A percentile compares a stretch with the other conserved stretches of the same genome.
Evolutionary conservation across 129 eudicot species (phyloP).

Genomic region (Flaveria linearis): DNA sequence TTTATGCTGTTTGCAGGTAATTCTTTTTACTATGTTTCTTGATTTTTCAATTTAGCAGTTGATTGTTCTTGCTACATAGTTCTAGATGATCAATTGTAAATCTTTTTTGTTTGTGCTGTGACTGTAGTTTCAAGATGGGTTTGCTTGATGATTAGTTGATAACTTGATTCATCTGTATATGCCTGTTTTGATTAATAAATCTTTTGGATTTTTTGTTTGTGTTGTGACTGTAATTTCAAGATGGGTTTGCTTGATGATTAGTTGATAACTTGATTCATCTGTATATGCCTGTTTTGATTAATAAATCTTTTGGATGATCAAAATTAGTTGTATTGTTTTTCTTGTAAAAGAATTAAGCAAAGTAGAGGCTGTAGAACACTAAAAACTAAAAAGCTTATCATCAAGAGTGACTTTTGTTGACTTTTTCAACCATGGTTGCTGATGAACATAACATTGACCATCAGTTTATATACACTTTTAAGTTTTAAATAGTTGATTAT

Average conservation of each 20-base stretch:
- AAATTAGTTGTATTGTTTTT: neutral
- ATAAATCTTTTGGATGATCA: slow-evolving; percentile 2
- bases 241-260: slow-evolving; percentile 19
- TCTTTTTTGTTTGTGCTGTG: neutral
- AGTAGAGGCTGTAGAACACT: neutral
- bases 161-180: neutral
- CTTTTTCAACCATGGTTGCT: neutral
- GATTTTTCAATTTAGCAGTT: neutral
- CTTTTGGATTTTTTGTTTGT: neutral
- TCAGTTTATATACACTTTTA: neutral
- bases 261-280: neutral
- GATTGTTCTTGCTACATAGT: slow-evolving; percentile 11
- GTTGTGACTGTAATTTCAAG: neutral
- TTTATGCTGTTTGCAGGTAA: slow-evolving; percentile 58
- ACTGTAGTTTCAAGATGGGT: neutral
- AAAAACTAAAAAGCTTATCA: neutral
- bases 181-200: slow-evolving; percentile 14
- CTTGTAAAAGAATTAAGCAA: neutral
- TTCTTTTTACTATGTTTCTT: neutral
- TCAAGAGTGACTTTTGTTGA: slow-evolving; percentile 17
- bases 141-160: slow-evolving; percentile 10
- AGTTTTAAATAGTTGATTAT: neutral
- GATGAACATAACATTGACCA: neutral
- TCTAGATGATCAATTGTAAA: slow-evolving; percentile 24
- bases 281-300: slow-evolving; percentile 7